These are phyloP conservation scores for Tripidium arundinaceum DNA, from an alignment of 202 grass and related monocot species.

Conservation along the genomic window DNA sequence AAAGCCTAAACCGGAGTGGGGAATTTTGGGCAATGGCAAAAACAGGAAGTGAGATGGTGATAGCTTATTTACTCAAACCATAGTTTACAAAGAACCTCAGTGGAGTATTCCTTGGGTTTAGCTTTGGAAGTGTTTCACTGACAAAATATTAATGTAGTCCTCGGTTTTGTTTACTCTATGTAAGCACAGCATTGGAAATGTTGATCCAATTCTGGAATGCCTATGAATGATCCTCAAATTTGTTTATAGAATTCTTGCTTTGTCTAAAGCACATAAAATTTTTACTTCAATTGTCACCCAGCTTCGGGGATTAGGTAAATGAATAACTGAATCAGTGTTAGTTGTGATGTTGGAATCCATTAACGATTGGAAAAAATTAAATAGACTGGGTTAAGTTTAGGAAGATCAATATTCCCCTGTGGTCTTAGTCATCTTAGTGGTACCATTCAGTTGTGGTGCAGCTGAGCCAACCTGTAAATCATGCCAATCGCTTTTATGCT, in stretches of 20 bases:
- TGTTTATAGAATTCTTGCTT: neutral
- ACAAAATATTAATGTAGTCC: neutral
- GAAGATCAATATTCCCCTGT: constrained; percentile 1
- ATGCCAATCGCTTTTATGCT: neutral
- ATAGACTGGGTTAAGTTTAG: neutral
- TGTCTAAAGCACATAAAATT: constrained; percentile 15
- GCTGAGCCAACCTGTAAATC: neutral
- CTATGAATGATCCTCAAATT: neutral
- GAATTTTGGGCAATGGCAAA: neutral
- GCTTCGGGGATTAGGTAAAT: constrained; percentile 29
- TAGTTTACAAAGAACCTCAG: neutral
- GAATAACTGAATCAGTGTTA: constrained; percentile 10
- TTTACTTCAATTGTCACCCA: neutral
- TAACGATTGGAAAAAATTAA: constrained; percentile 7
- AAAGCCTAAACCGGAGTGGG: no score
- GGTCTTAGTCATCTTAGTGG: neutral
- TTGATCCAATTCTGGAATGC: neutral
- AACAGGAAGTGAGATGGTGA: neutral
- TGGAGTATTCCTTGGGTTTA: neutral
- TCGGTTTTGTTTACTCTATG: neutral
- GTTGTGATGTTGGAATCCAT: constrained; percentile 29
- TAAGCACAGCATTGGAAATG: neutral
- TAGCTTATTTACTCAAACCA: neutral
- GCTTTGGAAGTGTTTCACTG: neutral
- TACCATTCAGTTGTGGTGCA: neutral